These are phyloP conservation scores for Exserohilum rostratum DNA, from an alignment of 2,329 filamentous ascomycete genomes.

Conservation along the genomic window DNA sequence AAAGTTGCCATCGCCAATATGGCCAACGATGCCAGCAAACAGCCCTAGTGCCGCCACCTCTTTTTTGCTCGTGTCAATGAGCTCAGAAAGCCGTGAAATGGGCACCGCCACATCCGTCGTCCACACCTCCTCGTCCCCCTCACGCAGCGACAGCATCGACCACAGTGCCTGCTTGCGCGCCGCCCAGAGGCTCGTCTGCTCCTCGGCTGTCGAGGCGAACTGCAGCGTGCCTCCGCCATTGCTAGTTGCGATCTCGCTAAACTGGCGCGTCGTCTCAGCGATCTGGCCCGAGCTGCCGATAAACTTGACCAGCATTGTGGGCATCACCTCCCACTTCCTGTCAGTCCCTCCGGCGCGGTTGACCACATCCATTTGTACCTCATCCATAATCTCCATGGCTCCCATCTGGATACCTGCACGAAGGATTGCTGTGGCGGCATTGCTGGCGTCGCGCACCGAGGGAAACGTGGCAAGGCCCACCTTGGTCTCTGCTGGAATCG, in stretches of 20 bases:
- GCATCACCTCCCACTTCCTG: slow-evolving; percentile 70
- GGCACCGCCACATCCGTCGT: slow-evolving; percentile 83
- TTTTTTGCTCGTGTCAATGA: slow-evolving; percentile 77
- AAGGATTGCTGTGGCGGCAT: slow-evolving; percentile 81
- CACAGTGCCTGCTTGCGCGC: slow-evolving; percentile 77
- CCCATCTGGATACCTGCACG: slow-evolving; percentile 81
- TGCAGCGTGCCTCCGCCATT: slow-evolving; percentile 50
- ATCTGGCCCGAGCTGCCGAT: slow-evolving; percentile 69
- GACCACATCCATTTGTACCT: slow-evolving; percentile 82
- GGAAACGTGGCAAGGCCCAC: slow-evolving; percentile 76
- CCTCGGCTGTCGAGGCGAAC: slow-evolving; percentile 48
- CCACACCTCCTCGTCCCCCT: slow-evolving; percentile 69
- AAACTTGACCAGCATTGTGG: slow-evolving; percentile 80
- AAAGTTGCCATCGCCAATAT: slow-evolving; percentile 78
- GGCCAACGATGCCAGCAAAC: slow-evolving; percentile 69
- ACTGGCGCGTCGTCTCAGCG: slow-evolving; percentile 59
- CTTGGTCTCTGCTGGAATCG: slow-evolving; percentile 76
- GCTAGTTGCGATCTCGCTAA: slow-evolving; percentile 74
- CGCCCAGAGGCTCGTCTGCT: slow-evolving; percentile 74
- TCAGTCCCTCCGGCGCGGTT: slow-evolving; percentile 69
- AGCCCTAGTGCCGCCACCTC: slow-evolving; percentile 68
- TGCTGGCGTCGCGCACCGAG: too few relatives aligned
- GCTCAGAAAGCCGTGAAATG: slow-evolving; percentile 72
- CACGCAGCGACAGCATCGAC: slow-evolving; percentile 70
- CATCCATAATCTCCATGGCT: slow-evolving; percentile 91